phyloP scores from a whole-genome alignment of 768 basidiomycete genomes.

The Tricholoma terreum region DNA sequence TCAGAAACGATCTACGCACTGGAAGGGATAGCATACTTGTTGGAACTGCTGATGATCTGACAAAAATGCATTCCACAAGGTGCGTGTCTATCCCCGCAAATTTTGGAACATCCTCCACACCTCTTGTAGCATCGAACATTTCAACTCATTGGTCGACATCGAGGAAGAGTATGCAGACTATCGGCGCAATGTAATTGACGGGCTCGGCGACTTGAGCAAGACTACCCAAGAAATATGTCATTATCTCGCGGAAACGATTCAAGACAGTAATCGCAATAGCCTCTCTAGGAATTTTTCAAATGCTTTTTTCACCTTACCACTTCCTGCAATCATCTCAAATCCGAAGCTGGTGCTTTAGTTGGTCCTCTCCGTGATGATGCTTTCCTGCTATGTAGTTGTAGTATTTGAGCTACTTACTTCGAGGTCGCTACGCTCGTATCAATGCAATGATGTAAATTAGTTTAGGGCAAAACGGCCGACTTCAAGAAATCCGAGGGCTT shows the following conservation, averaged over 20 bases:
- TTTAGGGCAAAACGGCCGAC: not conserved
- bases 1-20: constrained; percentile 42
- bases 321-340: constrained; percentile 21
- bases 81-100: constrained; percentile 16
- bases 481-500: no score
- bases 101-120: not conserved
- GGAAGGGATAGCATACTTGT: constrained; percentile 46
- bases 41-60: constrained; percentile 42
- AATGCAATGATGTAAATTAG: not conserved
- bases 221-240: constrained; percentile 33
- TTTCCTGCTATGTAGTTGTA: not conserved
- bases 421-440: not conserved
- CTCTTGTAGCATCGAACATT: constrained; percentile 42
- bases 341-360: constrained; percentile 14
- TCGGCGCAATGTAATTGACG: constrained; percentile 36
- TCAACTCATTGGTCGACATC: constrained; percentile 52
- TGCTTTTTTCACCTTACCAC: constrained; percentile 33
- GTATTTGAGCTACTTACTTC: not conserved
- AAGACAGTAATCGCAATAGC: constrained; percentile 46
- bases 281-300: constrained; percentile 51
- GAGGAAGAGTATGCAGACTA: constrained; percentile 50
- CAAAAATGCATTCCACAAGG: constrained; percentile 44
- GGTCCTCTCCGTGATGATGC: not conserved
- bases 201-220: constrained; percentile 42
- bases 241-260: constrained; percentile 37